Conservation (phyloP, 176 grass and related monocot species). For the Elymus sibiricus region DNA sequence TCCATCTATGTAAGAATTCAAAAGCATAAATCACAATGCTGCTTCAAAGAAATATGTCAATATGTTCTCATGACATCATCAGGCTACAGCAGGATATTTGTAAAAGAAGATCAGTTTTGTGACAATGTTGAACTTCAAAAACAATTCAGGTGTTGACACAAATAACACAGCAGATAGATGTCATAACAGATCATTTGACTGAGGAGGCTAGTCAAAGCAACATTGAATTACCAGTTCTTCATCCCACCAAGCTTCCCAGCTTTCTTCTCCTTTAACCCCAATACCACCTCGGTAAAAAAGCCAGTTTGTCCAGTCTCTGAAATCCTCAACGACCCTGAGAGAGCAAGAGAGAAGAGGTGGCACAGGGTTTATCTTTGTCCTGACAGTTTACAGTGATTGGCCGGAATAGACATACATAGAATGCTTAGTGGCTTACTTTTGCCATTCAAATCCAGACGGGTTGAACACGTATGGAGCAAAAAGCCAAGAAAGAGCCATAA, state of each 20-base stretch:
- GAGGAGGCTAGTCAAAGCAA: background rate
- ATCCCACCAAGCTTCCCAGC: slow-evolving; percentile 99
- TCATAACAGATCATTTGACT: slow-evolving; percentile 18
- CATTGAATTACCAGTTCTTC: slow-evolving; percentile 77
- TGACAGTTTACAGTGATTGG: background rate
- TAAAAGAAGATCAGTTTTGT: background rate
- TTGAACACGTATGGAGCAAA: slow-evolving; percentile 96
- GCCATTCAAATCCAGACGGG: slow-evolving; percentile 95
- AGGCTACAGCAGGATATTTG: background rate
- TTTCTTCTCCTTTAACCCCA: slow-evolving; percentile 98
- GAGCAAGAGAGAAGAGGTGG: background rate
- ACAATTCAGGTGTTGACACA: slow-evolving; percentile 10
- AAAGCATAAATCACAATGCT: background rate
- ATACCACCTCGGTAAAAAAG: slow-evolving; percentile 96
- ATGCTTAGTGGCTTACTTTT: slow-evolving; percentile 69
- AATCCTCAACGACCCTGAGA: slow-evolving; percentile 85
- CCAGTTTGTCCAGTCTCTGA: slow-evolving; percentile 97
- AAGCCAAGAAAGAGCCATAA: slow-evolving; percentile 91
- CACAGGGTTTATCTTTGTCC: background rate
- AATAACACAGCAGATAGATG: slow-evolving; percentile 12
- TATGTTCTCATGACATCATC: background rate
- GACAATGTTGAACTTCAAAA: background rate
- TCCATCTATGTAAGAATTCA: background rate
- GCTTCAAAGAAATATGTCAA: background rate
- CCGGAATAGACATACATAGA: background rate